Evolutionary conservation across 345 rosid species (phyloP), one percentile per base, ranked within the genome.

Genomic region (Ricinus communis): DNA sequence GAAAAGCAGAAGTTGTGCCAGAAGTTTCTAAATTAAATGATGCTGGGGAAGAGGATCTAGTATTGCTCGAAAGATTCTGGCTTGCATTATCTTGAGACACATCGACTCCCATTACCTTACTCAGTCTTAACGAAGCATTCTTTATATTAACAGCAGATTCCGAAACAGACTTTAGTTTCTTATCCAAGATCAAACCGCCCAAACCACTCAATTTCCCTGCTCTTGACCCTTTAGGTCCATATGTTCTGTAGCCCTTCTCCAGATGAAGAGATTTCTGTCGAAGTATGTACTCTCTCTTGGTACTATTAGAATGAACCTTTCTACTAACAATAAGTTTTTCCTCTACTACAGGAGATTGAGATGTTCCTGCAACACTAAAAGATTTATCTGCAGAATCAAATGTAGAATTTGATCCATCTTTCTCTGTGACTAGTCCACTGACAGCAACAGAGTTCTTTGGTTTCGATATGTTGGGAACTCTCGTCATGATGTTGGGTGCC

Each of bases 261-360:
- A 83, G 68, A 82, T 89, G 95, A 70, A 84, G 78, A 49, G 96
- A 83, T 72, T 88, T 94, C 68, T 91, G 96, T 49, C 93, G 82
- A 38, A 85, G 87, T 45, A 87, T 79, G 56, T 77, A 79, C 65
- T 94, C 97, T 81, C 90, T 88, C 82, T 86, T 91, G 71, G 82
- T 71, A 30, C 83, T 78, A 67, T 83, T 76, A 40, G 86, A 78
- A 76, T 82, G 87, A 59, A 59, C 81, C 84, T 88, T 94, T 74
- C 90, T 87, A 70, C 85, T 79, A 50, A 81, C 78, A 24, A 78
- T 78, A 77, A 84, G 80, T 79, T 86, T 91, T 62, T 89, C 97
- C 72, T 86, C 97, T 77, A 79, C 38, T 36, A 75, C 71, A 68
- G 86, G 80, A 65, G 84, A 69, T 73, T 82, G 86, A 65, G 96